A percentile compares a stretch with the other conserved stretches of the same genome.
Conservation (phyloP, 2,329 filamentous ascomycete species). For the Pestalotiopsis fici region DNA sequence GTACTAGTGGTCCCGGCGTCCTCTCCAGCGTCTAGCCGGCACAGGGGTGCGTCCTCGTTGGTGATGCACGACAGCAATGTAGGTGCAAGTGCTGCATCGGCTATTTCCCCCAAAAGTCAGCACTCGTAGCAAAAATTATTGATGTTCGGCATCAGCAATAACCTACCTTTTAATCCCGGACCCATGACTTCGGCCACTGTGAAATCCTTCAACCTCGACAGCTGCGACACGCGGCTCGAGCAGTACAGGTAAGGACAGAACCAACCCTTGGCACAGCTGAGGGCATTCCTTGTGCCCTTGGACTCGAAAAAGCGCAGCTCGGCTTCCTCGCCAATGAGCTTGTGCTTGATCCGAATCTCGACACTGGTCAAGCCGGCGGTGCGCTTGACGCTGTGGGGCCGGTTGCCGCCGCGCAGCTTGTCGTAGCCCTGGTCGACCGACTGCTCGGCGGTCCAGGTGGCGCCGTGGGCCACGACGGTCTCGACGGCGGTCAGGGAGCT, state of each 20-base stretch:
- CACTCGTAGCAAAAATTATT: no score
- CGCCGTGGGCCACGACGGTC: slow-evolving; percentile 15
- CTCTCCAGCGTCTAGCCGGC: slow-evolving; percentile 9
- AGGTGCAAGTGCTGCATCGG: slow-evolving; percentile 16
- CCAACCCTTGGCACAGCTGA: slow-evolving; percentile 19
- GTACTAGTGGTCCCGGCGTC: slow-evolving; percentile 4
- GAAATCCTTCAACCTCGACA: slow-evolving; percentile 17
- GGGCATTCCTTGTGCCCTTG: slow-evolving; percentile 10
- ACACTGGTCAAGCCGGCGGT: slow-evolving; percentile 16
- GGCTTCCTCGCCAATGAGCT: slow-evolving; percentile 19
- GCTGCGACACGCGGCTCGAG: slow-evolving; percentile 15
- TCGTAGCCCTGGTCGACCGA: slow-evolving; percentile 15
- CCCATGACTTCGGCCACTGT: slow-evolving; percentile 16
- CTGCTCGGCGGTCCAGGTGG: slow-evolving; percentile 16
- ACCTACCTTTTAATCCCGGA: slow-evolving; percentile 15
- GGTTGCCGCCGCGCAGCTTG: slow-evolving; percentile 12
- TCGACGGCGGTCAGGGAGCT: slow-evolving; percentile 18
- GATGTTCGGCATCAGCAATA: neutral
- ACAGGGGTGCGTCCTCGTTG: slow-evolving; percentile 16
- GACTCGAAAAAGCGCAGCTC: slow-evolving; percentile 16
- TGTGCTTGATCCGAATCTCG: slow-evolving; percentile 17
- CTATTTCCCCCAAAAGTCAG: neutral
- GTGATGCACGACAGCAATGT: slow-evolving; percentile 15
- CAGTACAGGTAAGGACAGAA: slow-evolving; percentile 20
- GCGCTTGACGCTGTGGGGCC: slow-evolving; percentile 12